Evolutionary conservation across 2,329 filamentous ascomycete species (phyloP).

Genomic region (Aspergillus sclerotialis): DNA sequence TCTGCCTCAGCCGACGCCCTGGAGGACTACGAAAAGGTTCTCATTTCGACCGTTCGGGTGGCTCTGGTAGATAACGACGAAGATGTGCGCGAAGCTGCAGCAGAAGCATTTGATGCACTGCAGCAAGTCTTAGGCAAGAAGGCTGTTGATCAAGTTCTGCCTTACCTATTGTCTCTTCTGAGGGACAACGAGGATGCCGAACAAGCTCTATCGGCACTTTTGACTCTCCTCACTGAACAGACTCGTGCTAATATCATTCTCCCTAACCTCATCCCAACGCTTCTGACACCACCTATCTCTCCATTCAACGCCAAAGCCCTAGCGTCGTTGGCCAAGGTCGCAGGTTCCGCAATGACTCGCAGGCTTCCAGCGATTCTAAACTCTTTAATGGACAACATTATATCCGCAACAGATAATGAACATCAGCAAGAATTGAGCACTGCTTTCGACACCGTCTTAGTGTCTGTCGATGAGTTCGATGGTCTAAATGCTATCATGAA

Average conservation of each 20-base stretch:
- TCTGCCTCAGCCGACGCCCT: conserved; percentile 83
- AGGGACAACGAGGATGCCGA: conserved; percentile 80
- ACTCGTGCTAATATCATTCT: conserved; percentile 93
- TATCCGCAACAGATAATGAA: conserved; percentile 63
- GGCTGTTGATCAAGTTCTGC: conserved; percentile 90
- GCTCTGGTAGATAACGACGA: conserved; percentile 84
- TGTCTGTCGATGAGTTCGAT: conserved; percentile 93
- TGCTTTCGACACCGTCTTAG: conserved; percentile 81
- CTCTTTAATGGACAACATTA: conserved; percentile 86
- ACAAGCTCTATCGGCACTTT: conserved; percentile 82
- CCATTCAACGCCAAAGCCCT: conserved; percentile 92
- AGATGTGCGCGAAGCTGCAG: conserved; percentile 89
- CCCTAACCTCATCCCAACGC: conserved; percentile 88
- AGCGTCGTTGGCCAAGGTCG: conserved; percentile 87
- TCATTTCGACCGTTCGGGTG: conserved; percentile 89
- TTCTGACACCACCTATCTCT: conserved; percentile 83
- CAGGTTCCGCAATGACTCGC: conserved; percentile 82
- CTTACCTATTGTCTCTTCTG: conserved; percentile 82
- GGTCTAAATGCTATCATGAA: conserved; percentile 95
- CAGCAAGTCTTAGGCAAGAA: conserved; percentile 92
- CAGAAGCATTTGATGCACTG: conserved; percentile 92
- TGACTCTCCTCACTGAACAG: conserved; percentile 89
- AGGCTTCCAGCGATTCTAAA: conserved; percentile 86
- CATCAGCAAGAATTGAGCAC: conserved; percentile 66
- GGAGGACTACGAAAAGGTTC: conserved; percentile 88